Evolutionary conservation across 2,329 filamentous ascomycete genomes (phyloP), one percentile per base, ranked within the genome.

Genomic region (Sphaerulina populicola): DNA sequence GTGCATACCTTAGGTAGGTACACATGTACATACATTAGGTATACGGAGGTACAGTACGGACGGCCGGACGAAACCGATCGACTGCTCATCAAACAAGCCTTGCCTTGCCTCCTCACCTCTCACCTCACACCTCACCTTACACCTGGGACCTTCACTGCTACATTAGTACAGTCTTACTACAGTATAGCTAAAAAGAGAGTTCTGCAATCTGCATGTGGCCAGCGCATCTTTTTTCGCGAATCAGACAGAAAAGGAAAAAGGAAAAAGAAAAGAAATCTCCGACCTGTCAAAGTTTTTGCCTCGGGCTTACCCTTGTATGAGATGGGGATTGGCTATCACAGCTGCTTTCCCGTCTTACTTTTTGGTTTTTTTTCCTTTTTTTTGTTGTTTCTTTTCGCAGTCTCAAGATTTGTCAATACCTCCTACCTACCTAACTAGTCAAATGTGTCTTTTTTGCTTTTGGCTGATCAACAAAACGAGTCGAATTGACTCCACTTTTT

Each of bases 21-120:
- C 18, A 18, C 21, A 23, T 6, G 21, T 3, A 6, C 21, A 23
- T 6, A 23, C 21, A 6, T 6, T 6, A 6, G 41, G 27, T 9
- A 18, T 42, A 4, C 14, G 27, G 46, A n/a, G 23, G 9, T 21
- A 21, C 27, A 39, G 31, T 35, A 47, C 31, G 23, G 39, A 33
- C 35, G 30, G 37, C 27, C 14, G 9, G 9, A 29, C 21, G n/a
- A 21, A 33, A 31, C 46, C 23, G 46, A 49, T 49, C 51, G 35
- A 18, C 51, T 53, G 50, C 29, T 33, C 39, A 53, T 53, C 51
- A 53, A 53, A 53, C 51, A 37, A 18, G 33, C 14, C 46, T 38
- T 5, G 15, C 10, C 14, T 23, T 14, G 9, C 6, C 38, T 18
- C 18, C 18, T 18, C 14, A 10, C n/a, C n/a, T n/a, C n/a, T n/a